A percentile compares a stretch with the other conserved stretches of the same genome.
Conservation (phyloP, 2,329 filamentous ascomycete genomes). For the Xylaria sp. region DNA sequence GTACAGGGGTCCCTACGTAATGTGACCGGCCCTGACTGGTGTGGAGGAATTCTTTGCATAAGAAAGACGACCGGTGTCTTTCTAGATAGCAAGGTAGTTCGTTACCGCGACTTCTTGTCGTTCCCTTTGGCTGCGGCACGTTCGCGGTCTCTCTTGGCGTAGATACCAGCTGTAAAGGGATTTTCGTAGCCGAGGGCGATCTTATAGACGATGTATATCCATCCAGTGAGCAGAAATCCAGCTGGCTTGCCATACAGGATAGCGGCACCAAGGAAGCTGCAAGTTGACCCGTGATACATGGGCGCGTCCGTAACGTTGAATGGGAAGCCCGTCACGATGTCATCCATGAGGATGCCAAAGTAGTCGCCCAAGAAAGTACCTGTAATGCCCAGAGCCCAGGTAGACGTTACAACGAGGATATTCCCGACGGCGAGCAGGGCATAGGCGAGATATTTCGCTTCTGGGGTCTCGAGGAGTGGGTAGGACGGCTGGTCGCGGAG, state of each 20-base stretch:
- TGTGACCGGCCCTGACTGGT: no score
- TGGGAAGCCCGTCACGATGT: slow-evolving; percentile 91
- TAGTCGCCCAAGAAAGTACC: slow-evolving; percentile 98
- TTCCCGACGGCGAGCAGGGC: slow-evolving; percentile 78
- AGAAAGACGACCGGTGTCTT: no score
- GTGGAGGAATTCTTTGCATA: no score
- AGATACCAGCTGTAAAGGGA: slow-evolving; percentile 92
- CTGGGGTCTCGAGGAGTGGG: slow-evolving; percentile 68
- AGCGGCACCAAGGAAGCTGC: slow-evolving; percentile 89
- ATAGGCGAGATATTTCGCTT: slow-evolving; percentile 68
- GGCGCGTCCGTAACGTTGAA: slow-evolving; percentile 91
- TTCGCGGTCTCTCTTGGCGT: slow-evolving; percentile 78
- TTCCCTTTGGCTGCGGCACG: slow-evolving; percentile 50
- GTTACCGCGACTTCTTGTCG: slow-evolving; percentile 59
- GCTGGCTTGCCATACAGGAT: slow-evolving; percentile 87
- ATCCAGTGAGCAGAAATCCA: slow-evolving; percentile 74
- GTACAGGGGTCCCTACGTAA: no score
- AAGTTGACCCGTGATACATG: slow-evolving; percentile 95
- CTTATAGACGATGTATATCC: slow-evolving; percentile 79
- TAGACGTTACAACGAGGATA: slow-evolving; percentile 83
- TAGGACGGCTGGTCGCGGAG: slow-evolving; percentile 77
- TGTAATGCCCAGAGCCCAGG: slow-evolving; percentile 90
- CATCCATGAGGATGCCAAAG: slow-evolving; percentile 97
- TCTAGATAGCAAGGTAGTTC: no score
- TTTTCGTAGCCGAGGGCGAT: slow-evolving; percentile 87